Evolutionary conservation across 2,329 filamentous ascomycete species (phyloP), one percentile per base, ranked within the genome.

Genomic region (Colletotrichum euphorbiae): DNA sequence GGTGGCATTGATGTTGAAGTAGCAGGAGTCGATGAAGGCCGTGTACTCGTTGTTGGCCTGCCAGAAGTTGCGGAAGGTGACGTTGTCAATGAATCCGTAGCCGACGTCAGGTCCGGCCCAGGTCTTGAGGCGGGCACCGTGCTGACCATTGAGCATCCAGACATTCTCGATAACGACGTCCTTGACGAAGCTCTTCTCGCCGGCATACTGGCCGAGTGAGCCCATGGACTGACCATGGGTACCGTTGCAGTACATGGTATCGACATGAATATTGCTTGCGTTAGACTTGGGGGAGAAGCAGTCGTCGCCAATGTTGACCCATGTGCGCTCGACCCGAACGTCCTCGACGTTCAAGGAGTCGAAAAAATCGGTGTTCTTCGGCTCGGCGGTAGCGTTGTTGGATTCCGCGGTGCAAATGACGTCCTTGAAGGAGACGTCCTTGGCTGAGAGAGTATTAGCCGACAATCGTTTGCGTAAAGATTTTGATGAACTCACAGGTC

Each of bases 281-380:
- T 90, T 90, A 11, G 87, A 87, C 77, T 90, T 90, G 81, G 89
- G 88, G 1, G 85, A 86, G 45, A 90, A 85, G 69, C 88, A 90
- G 74, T 90, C 83, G 69, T 92, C 89, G 42, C 89, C 88, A 71
- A 91, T 91, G 74, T 88, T 83, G 67, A 92, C 70, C 70, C 70
- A 71, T 11, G 58, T 64, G 6, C 70, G 60, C 60, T 71, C 61
- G 31, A 71, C 68, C 9, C 42, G 50, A n/a, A 71, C 68, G 33
- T 71, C 60, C 31, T 71, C 68, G 48, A 71, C 69, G 52, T 71
- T 71, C 7, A 71, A 48, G 5, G 70, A 71, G 45, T 71, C 70
- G 55, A 71, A 71, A 48, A 71, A 71, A 74, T 90, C 88, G 2
- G 89, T 91, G 75, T 91, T 91, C 81, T 90, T 90, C 4, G 88